phyloP scores from a whole-genome alignment of 306 rosid species.

The Medicago truncatula region DNA sequence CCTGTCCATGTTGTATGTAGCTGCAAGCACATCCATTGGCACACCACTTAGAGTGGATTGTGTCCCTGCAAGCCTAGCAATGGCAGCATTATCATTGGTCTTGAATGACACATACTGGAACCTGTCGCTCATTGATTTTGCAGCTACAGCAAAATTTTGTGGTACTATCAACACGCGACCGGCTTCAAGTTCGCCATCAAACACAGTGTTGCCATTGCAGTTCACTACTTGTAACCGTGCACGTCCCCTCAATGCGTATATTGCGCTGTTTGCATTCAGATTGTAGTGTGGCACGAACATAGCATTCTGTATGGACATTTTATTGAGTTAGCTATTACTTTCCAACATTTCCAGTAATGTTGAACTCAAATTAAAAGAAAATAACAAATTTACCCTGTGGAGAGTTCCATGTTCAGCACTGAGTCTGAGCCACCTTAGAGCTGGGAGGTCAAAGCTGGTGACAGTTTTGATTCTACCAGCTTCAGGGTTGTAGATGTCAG shows the following conservation, averaged over 20 bases:
- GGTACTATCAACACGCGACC: slow-evolving; percentile 58
- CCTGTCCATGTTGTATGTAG: slow-evolving; percentile 38
- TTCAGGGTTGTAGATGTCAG: slow-evolving; percentile 54
- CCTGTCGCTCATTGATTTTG: slow-evolving; percentile 43
- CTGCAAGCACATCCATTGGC: slow-evolving; percentile 56
- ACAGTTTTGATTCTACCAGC: slow-evolving; percentile 53
- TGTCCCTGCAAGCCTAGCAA: slow-evolving; percentile 53
- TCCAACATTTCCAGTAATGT: background rate
- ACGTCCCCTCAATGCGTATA: slow-evolving; percentile 53
- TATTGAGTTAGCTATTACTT: background rate
- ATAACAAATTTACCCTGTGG: slow-evolving; percentile 25
- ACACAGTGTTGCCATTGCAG: slow-evolving; percentile 53
- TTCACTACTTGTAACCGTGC: slow-evolving; percentile 66
- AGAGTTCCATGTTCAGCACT: slow-evolving; percentile 57
- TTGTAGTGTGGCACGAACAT: slow-evolving; percentile 69
- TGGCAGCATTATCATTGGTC: slow-evolving; percentile 53
- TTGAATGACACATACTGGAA: slow-evolving; percentile 64
- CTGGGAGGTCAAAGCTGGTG: slow-evolving; percentile 50
- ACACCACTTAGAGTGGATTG: slow-evolving; percentile 38
- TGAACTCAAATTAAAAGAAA: background rate
- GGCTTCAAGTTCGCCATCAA: slow-evolving; percentile 46
- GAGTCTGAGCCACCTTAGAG: slow-evolving; percentile 51
- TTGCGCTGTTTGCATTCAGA: slow-evolving; percentile 54
- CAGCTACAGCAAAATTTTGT: slow-evolving; percentile 62
- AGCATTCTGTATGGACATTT: slow-evolving; percentile 50